Evolutionary conservation across 2,329 filamentous ascomycete species (phyloP), one percentile per base, ranked within the genome.

Genomic region (Venturia asperata): DNA sequence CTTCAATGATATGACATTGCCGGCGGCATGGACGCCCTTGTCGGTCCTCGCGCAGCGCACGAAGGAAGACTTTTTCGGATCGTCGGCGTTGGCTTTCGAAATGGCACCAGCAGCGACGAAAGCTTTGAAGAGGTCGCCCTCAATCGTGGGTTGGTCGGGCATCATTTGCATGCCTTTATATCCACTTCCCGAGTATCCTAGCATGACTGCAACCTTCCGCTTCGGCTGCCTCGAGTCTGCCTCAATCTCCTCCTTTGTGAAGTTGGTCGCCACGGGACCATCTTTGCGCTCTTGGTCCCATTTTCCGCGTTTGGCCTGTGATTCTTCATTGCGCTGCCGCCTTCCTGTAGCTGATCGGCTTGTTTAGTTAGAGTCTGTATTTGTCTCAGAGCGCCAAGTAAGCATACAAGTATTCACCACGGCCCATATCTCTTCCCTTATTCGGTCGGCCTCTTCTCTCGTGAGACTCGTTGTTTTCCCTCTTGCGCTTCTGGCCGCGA

Each of bases 91-190:
- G 68, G 91, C 91, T 77, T 97, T 97, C 61, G 92, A 95, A 67
- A 99, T 96, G 47, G 94, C 92, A 21, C 92, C 90, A 3, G 94
- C 92, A 3, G 87, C 86, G 68, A 99, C 89, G 70, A 99, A 93
- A 3, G 94, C 94, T 41, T 86, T 85, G 78, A 99, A 99, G 3
- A 99, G 81, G 71, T 99, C 94, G 55, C 93, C 90, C 78, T 99
- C 94, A 68, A 99, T 97, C 0, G 93, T 99, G 79, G 92, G 92
- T 73, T 96, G 87, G 68, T 86, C 78, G 9, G 66, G 21, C 66
- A 67, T 67, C 77, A 99, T 89, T 78, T 99, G 94, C 87, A 99
- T 95, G 72, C 94, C 94, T 78, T 91, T 92, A 81, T 99, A 99
- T 19, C 94, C 94, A 11, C 91, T 96, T 62, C 94, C 94, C 6